Evolutionary conservation across 1,284 basidiomycete species (phyloP), one percentile per base, ranked within the genome.

Genomic region (Naganishia sp.): DNA sequence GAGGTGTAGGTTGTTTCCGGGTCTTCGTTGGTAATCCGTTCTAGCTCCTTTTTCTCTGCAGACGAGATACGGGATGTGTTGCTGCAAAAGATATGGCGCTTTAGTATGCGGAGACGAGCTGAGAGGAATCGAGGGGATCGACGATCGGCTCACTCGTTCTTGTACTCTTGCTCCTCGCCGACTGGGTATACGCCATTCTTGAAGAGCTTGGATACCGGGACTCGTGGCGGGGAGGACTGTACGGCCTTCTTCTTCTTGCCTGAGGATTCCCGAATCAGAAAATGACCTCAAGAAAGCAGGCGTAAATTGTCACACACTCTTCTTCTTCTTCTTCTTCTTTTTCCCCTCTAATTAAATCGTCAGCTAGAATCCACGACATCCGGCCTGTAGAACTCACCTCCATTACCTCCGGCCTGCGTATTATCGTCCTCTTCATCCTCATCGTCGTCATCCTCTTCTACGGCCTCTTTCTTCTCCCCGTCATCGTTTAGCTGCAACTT

Each of bases 181-280:
- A 90, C 90, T 9, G 95, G 94, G 81, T 88, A 99, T 55, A 87
- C 82, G 43, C 91, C 92, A 75, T 86, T 86, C 23, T 89, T 86
- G 83, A 92, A 99, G 70, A 99, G 84, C 77, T 94, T 94, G 69
- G 89, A 89, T 70, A 99, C 79, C 3, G 91, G 92, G 23, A 96
- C 83, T 21, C 91, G 86, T n/a, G 95, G 95, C 23, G 96, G 96
- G 61, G 94, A 92, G n/a, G 87, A 87, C 81, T 98, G 95, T 69
- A 86, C 71, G 15, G 74, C 67, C 75, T 83, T 83, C 80, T 91
- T 92, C 84, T 92, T 92, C 81, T 92, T 92, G 45, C 87, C 78
- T 77, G 23, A 28, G 2, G 48, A n/a, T 18, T 9, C 48, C n/a
- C 1, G 2, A 18, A 10, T 61, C 21, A 61, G 59, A 18, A 10